These are phyloP conservation scores for Leptographium radiaticola DNA, from an alignment of 2,329 filamentous ascomycete genomes.

Conservation along the genomic window DNA sequence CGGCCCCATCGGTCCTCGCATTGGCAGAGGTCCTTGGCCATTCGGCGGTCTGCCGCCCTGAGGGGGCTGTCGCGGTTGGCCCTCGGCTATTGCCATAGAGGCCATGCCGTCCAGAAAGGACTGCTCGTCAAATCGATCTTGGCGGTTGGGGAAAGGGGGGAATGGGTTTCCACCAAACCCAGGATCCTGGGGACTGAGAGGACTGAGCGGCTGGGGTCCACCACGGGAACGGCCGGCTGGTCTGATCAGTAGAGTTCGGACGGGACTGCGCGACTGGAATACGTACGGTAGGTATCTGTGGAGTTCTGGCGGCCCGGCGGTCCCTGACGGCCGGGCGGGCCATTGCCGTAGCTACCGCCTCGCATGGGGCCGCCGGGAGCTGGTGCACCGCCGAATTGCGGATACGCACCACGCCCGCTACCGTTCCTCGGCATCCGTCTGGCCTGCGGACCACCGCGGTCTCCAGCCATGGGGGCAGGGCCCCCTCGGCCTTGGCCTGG, in stretches of 20 bases:
- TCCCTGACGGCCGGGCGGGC: slow-evolving; percentile 14
- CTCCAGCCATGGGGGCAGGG: slow-evolving; percentile 27
- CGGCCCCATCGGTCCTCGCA: slow-evolving; percentile 18
- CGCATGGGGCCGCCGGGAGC: slow-evolving; percentile 17
- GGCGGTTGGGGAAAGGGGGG: slow-evolving; percentile 28
- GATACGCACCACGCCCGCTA: slow-evolving; percentile 23
- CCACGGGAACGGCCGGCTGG: slow-evolving; percentile 15
- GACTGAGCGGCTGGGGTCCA: slow-evolving; percentile 7
- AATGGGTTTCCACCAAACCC: slow-evolving; percentile 28
- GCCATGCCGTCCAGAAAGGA: slow-evolving; percentile 28
- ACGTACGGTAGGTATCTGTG: background rate
- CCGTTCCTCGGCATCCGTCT: slow-evolving; percentile 25
- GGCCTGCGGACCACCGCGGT: slow-evolving; percentile 29
- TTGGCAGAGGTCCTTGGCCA: slow-evolving; percentile 9
- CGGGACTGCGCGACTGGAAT: background rate
- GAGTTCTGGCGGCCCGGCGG: background rate
- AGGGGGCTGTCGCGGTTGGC: slow-evolving; percentile 11
- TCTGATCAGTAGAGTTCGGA: background rate
- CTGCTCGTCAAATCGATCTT: slow-evolving; percentile 26
- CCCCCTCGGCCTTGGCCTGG: slow-evolving; percentile 22
- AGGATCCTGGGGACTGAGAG: slow-evolving; percentile 15
- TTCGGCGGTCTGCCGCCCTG: slow-evolving; percentile 1
- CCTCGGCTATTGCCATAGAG: slow-evolving; percentile 24
- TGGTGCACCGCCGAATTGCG: slow-evolving; percentile 22
- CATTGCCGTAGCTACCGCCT: slow-evolving; percentile 19